phyloP scores from a whole-genome alignment of 116 monocot genomes.

The Trichopus zeylanicus region DNA sequence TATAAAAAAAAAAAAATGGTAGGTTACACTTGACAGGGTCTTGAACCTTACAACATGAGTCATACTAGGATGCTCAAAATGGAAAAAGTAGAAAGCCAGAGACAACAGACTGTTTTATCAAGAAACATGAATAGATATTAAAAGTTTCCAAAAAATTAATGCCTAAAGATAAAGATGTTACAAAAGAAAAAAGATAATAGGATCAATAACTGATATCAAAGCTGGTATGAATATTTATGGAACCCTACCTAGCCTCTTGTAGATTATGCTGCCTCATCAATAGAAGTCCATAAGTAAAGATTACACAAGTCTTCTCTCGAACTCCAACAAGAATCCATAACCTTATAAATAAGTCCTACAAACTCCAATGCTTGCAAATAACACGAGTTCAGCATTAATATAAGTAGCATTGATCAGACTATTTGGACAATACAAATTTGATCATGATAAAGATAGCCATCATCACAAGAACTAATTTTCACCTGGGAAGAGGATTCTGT shows the following conservation, averaged over 20 bases:
- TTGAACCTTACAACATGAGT: no score
- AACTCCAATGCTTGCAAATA: slow-evolving; percentile 76
- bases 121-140: no score
- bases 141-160: no score
- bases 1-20: no score
- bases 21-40: no score
- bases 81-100: no score
- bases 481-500: slow-evolving; percentile 91
- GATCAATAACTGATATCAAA: no score
- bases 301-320: slow-evolving; percentile 89
- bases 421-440: background rate
- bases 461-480: slow-evolving; percentile 5
- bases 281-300: slow-evolving; percentile 94
- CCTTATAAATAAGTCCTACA: slow-evolving; percentile 79
- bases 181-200: no score
- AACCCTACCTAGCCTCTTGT: slow-evolving; percentile 86
- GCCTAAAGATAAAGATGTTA: no score
- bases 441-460: background rate
- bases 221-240: no score
- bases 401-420: background rate
- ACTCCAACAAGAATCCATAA: slow-evolving; percentile 95
- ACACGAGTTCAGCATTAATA: slow-evolving; percentile 2
- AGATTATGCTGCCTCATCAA: slow-evolving; percentile 95
- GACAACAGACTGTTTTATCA: no score
- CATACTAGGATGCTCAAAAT: no score